These are phyloP conservation scores for Astrothelium macrocarpum DNA, from an alignment of 495 filamentous ascomycete genomes.

Conservation along the genomic window DNA sequence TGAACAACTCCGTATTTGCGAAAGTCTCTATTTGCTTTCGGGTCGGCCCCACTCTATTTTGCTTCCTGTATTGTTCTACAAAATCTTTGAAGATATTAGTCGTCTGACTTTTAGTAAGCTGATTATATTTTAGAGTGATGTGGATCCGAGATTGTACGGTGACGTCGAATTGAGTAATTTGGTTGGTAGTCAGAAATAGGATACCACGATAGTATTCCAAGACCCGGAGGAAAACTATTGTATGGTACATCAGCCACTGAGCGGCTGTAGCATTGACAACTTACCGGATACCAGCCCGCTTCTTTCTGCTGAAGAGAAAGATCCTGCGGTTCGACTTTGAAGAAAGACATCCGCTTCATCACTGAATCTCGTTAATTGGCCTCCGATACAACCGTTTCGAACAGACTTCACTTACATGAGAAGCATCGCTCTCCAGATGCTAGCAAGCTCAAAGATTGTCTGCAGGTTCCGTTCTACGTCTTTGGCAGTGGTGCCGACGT, in stretches of 20 bases:
- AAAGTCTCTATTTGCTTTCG: not conserved
- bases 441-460: constrained; percentile 23
- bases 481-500: constrained; percentile 19
- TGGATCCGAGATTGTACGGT: constrained; percentile 8
- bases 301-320: constrained; percentile 5
- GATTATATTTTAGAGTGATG: constrained; percentile 16
- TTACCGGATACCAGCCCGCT: constrained; percentile 20
- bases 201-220: constrained; percentile 50
- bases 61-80: constrained; percentile 14
- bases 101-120: constrained; percentile 20
- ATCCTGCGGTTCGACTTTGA: constrained; percentile 5
- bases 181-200: constrained; percentile 47
- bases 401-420: constrained; percentile 18
- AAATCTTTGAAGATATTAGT: constrained; percentile 20
- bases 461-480: constrained; percentile 23
- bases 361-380: not conserved
- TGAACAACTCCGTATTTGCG: not conserved
- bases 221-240: constrained; percentile 29
- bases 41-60: constrained; percentile 6
- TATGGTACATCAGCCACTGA: not conserved
- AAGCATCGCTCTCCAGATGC: constrained; percentile 19
- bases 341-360: constrained; percentile 24
- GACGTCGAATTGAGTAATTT: constrained; percentile 25
- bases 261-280: not conserved
- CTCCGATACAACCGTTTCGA: not conserved